Evolutionary conservation across 306 rosid species (phyloP).

Genomic region (Acacia acuminata): DNA sequence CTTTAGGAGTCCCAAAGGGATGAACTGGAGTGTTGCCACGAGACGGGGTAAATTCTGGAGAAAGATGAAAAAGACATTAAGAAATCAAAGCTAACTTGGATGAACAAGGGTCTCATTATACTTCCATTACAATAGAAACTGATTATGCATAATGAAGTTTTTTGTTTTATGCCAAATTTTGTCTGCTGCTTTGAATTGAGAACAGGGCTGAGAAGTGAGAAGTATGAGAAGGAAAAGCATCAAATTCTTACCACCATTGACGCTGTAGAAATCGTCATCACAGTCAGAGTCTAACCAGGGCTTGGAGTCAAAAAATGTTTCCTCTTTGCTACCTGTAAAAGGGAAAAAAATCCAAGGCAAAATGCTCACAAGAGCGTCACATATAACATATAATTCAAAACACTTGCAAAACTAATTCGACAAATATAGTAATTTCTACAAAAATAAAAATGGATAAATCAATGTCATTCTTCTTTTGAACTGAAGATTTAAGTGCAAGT

Average conservation of each 20-base stretch:
- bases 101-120: neutral
- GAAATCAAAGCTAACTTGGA: neutral
- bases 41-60: constrained; percentile 87
- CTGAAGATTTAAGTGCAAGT: neutral
- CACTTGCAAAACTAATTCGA: constrained; percentile 1
- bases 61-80: neutral
- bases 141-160: neutral
- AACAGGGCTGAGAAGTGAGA: neutral
- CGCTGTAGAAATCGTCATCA: constrained; percentile 92
- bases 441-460: neutral
- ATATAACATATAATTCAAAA: neutral
- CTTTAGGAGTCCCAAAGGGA: constrained; percentile 34
- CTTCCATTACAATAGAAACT: neutral
- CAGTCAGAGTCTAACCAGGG: constrained; percentile 91
- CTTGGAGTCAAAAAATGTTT: constrained; percentile 79
- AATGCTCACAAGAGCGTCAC: neutral
- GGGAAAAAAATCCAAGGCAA: neutral
- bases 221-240: constrained; percentile 6
- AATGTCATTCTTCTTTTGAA: neutral
- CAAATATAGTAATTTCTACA: neutral
- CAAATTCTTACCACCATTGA: constrained; percentile 89
- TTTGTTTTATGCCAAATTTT: neutral
- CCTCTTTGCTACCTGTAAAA: constrained; percentile 81
- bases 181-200: neutral
- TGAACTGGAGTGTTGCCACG: constrained; percentile 82